A percentile compares a stretch with the other conserved stretches of the same genome.
phyloP scores from a whole-genome alignment of 73 alveolate species.

The Tetrahymena malaccensis region DNA sequence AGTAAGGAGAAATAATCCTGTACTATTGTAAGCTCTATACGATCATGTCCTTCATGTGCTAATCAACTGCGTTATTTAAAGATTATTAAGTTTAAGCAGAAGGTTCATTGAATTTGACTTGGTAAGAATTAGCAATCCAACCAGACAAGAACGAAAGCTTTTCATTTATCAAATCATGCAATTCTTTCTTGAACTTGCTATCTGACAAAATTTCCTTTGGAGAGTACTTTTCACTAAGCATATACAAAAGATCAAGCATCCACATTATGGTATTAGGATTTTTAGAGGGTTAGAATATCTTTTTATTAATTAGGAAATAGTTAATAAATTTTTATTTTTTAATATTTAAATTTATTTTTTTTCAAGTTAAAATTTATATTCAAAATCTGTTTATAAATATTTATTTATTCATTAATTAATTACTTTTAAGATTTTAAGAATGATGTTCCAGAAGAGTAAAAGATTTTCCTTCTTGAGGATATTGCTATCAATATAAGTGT shows the following conservation, averaged over 20 bases:
- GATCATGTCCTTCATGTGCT: not conserved
- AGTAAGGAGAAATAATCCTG: slow-evolving; percentile 9
- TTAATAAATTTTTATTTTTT: not conserved
- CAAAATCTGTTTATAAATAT: too few relatives aligned
- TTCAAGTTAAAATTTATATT: too few relatives aligned
- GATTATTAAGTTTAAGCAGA: not conserved
- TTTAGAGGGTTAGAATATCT: slow-evolving; percentile 11
- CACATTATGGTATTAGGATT: slow-evolving; percentile 27
- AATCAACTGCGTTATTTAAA: not conserved
- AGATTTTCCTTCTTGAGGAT: slow-evolving; percentile 16
- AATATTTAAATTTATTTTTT: not conserved
- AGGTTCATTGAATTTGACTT: slow-evolving; percentile 27
- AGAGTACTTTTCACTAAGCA: slow-evolving; percentile 30
- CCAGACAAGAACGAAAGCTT: slow-evolving; percentile 12
- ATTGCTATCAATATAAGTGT: slow-evolving; percentile 6
- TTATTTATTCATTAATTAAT: not conserved
- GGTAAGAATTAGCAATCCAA: not conserved
- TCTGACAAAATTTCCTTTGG: slow-evolving; percentile 30
- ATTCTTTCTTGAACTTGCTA: slow-evolving; percentile 16
- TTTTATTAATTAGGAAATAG: not conserved
- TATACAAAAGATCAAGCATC: slow-evolving; percentile 12
- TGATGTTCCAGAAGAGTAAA: slow-evolving; percentile 11
- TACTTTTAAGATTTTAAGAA: slow-evolving; percentile 17
- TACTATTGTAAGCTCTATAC: not conserved
- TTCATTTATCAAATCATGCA: slow-evolving; percentile 37